Conservation (phyloP, 176 grass and related monocot species). For the Eragrostis curvula region DNA sequence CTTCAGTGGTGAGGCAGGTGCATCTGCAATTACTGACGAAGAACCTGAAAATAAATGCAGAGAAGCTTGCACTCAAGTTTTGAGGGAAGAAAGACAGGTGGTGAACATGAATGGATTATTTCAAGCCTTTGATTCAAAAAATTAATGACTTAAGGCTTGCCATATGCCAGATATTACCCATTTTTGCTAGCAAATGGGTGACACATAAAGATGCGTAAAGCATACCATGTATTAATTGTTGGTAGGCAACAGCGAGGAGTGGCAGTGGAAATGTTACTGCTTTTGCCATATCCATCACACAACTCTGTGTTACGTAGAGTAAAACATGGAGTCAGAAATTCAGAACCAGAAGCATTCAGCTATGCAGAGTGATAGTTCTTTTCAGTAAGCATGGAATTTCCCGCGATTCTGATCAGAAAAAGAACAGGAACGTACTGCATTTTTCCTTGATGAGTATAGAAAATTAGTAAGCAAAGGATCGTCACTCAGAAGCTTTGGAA, state of each 20-base stretch:
- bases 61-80: slow-evolving; percentile 32
- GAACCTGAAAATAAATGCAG: slow-evolving; percentile 60
- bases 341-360: slow-evolving; percentile 37
- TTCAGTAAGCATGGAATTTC: slow-evolving; percentile 1
- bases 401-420: background rate
- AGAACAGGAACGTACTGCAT: slow-evolving; percentile 59
- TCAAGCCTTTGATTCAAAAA: slow-evolving; percentile 2
- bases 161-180: background rate
- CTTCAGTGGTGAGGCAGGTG: slow-evolving; percentile 70
- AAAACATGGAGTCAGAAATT: slow-evolving; percentile 39
- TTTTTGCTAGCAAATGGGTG: slow-evolving; percentile 3
- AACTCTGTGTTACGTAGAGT: slow-evolving; percentile 54
- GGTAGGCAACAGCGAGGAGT: slow-evolving; percentile 72
- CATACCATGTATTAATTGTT: slow-evolving; percentile 87
- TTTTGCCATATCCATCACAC: slow-evolving; percentile 87
- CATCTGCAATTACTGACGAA: slow-evolving; percentile 53
- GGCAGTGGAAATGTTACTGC: slow-evolving; percentile 81
- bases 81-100: background rate
- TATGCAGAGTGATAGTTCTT: slow-evolving; percentile 18
- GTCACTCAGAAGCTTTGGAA: slow-evolving; percentile 80
- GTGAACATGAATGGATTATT: background rate
- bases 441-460: slow-evolving; percentile 65
- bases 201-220: slow-evolving; percentile 30
- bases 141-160: background rate
- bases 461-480: slow-evolving; percentile 53